Evolutionary conservation across 371 early-diverging fungal species (phyloP).

Genomic region (Actinomortierella ambigua): DNA sequence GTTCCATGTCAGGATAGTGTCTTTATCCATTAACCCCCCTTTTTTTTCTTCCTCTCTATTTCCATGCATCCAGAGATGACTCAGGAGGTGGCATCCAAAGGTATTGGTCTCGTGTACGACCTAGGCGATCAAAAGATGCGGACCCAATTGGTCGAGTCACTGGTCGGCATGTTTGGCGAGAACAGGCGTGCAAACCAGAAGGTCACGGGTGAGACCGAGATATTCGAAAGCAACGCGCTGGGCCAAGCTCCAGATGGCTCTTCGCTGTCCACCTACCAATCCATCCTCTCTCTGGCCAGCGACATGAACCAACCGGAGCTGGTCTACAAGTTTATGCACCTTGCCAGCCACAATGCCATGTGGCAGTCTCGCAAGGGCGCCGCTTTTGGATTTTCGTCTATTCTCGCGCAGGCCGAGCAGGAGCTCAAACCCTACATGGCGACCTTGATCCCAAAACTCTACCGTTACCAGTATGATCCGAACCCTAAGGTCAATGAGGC

Average conservation of each 20-base stretch:
- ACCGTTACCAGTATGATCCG: slow-evolving; percentile 88
- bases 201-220: slow-evolving; percentile 76
- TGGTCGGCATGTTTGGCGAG: slow-evolving; percentile 67
- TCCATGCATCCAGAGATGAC: slow-evolving; percentile 58
- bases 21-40: not conserved
- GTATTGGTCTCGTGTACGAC: slow-evolving; percentile 87
- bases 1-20: too few species aligned
- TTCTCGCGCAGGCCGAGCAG: slow-evolving; percentile 79
- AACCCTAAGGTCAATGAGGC: slow-evolving; percentile 83
- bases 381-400: slow-evolving; percentile 83
- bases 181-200: slow-evolving; percentile 67
- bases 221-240: slow-evolving; percentile 74
- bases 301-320: slow-evolving; percentile 94
- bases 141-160: slow-evolving; percentile 64
- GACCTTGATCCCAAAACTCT: slow-evolving; percentile 82
- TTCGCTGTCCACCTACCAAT: slow-evolving; percentile 82
- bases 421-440: slow-evolving; percentile 80
- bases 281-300: slow-evolving; percentile 85
- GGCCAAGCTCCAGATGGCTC: slow-evolving; percentile 86
- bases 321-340: slow-evolving; percentile 93
- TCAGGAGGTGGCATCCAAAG: slow-evolving; percentile 87
- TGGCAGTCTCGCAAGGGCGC: slow-evolving; percentile 93
- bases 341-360: slow-evolving; percentile 89
- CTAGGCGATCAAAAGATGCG: slow-evolving; percentile 76
- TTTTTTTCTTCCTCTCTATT: not conserved